Evolutionary conservation across 441 rosid species (phyloP).

Genomic region (Eutrema salsugineum): DNA sequence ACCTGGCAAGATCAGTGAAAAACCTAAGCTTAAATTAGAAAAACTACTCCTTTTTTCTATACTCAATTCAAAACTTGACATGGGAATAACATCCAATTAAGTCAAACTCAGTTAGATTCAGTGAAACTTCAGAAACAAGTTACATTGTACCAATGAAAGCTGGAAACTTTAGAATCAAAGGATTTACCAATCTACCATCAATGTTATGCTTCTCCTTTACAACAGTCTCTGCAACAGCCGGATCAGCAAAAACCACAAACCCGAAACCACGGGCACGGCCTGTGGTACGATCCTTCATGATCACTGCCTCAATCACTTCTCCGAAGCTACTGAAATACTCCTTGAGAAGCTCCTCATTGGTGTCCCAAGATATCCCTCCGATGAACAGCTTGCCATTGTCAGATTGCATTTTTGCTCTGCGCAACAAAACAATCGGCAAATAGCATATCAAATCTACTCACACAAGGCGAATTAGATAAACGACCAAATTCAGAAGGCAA

Average conservation of each 20-base stretch:
- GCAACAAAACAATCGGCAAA: background rate
- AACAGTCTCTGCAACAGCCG: constrained; percentile 83
- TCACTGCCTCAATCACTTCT: constrained; percentile 90
- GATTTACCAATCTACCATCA: constrained; percentile 87
- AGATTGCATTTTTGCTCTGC: constrained; percentile 64
- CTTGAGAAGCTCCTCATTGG: constrained; percentile 85
- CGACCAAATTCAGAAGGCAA: background rate
- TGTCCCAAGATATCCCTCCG: constrained; percentile 99
- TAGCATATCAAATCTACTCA: background rate
- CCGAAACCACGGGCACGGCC: constrained; percentile 99
- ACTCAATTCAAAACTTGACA: background rate
- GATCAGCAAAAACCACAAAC: constrained; percentile 87
- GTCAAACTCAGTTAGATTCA: background rate
- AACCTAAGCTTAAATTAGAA: background rate
- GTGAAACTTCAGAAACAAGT: constrained; percentile 28
- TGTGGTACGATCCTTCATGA: constrained; percentile 94
- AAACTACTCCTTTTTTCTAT: background rate
- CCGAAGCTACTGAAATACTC: constrained; percentile 84
- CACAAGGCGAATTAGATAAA: background rate
- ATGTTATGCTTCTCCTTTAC: constrained; percentile 78
- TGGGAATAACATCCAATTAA: background rate
- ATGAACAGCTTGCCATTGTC: constrained; percentile 89
- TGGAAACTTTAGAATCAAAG: background rate
- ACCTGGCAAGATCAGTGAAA: constrained; percentile 43
- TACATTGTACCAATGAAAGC: constrained; percentile 24